Conservation (phyloP, 2,329 filamentous ascomycete species). For the Aspergillus sp. region DNA sequence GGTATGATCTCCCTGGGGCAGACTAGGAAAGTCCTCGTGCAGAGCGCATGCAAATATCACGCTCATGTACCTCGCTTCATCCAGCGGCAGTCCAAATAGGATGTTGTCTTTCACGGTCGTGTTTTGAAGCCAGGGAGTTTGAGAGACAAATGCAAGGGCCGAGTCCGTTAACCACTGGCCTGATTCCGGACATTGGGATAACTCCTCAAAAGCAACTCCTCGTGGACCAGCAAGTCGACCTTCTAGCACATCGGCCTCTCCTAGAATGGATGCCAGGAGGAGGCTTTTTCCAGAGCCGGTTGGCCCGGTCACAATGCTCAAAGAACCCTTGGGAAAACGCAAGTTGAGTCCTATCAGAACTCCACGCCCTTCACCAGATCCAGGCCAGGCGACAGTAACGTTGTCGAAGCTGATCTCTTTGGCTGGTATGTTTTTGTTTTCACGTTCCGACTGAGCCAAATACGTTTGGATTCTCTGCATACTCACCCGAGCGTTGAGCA, state of each 20-base stretch:
- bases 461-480: slow-evolving; percentile 62
- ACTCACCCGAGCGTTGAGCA: slow-evolving; percentile 68
- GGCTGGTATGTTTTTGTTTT: slow-evolving; percentile 54
- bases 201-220: slow-evolving; percentile 52
- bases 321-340: slow-evolving; percentile 66
- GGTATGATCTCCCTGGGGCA: slow-evolving; percentile 70
- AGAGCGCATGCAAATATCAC: slow-evolving; percentile 71
- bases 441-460: slow-evolving; percentile 55
- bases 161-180: slow-evolving; percentile 65
- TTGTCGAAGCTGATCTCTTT: slow-evolving; percentile 63
- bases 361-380: slow-evolving; percentile 71
- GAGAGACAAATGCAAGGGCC: slow-evolving; percentile 69
- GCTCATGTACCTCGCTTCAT: slow-evolving; percentile 64
- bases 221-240: slow-evolving; percentile 56
- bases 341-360: slow-evolving; percentile 63
- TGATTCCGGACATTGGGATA: slow-evolving; percentile 26
- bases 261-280: slow-evolving; percentile 68
- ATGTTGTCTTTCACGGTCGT: slow-evolving; percentile 74
- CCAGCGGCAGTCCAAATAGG: slow-evolving; percentile 66
- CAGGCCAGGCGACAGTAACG: slow-evolving; percentile 65
- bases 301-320: slow-evolving; percentile 72
- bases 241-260: slow-evolving; percentile 66
- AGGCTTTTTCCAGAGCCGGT: slow-evolving; percentile 76
- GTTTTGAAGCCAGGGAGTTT: slow-evolving; percentile 80
- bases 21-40: slow-evolving; percentile 69